phyloP scores from a whole-genome alignment of 768 basidiomycete species.

The Rhodosporidiobolus sp. region DNA sequence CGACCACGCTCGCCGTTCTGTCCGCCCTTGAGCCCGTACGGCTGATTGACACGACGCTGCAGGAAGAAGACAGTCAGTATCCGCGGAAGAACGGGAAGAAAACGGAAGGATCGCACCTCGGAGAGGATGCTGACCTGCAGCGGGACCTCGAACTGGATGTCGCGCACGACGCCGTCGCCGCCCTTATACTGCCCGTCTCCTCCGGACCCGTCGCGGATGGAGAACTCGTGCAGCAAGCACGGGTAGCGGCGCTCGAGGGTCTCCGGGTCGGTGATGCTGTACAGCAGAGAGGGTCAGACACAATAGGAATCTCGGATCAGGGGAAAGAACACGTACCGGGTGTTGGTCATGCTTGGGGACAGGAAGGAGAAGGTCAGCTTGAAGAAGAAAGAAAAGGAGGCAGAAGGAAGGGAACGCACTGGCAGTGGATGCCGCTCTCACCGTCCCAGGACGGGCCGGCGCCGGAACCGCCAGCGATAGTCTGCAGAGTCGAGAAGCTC shows the following conservation, averaged over 20 bases:
- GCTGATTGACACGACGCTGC: slow-evolving; percentile 76
- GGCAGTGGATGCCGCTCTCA: slow-evolving; percentile 74
- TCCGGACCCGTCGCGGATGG: slow-evolving; percentile 36
- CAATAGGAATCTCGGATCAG: too few species aligned
- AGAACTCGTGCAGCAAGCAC: slow-evolving; percentile 76
- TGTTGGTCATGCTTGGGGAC: slow-evolving; percentile 47
- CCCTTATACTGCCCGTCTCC: slow-evolving; percentile 55
- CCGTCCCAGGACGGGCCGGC: slow-evolving; percentile 88
- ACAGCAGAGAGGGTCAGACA: too few species aligned
- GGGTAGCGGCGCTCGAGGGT: slow-evolving; percentile 91
- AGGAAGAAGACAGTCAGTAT: slow-evolving; percentile 2
- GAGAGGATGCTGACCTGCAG: slow-evolving; percentile 85
- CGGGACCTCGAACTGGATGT: slow-evolving; percentile 70
- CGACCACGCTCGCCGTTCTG: slow-evolving; percentile 66
- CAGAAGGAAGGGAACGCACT: not conserved
- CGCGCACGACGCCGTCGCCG: slow-evolving; percentile 78
- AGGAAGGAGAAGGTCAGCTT: not conserved
- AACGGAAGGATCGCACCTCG: slow-evolving; percentile 57
- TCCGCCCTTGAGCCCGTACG: slow-evolving; percentile 82
- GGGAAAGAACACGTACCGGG: slow-evolving; percentile 52
- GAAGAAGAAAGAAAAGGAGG: too few species aligned
- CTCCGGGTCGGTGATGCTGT: slow-evolving; percentile 78
- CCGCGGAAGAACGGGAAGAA: not conserved
- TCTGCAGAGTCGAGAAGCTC: slow-evolving; percentile 53
- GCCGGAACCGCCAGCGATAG: slow-evolving; percentile 89